A percentile compares a stretch with the other conserved stretches of the same genome.
These are phyloP conservation scores for Pseudogymnoascus sp. DNA, from an alignment of 2,329 filamentous ascomycete genomes.

Conservation along the genomic window DNA sequence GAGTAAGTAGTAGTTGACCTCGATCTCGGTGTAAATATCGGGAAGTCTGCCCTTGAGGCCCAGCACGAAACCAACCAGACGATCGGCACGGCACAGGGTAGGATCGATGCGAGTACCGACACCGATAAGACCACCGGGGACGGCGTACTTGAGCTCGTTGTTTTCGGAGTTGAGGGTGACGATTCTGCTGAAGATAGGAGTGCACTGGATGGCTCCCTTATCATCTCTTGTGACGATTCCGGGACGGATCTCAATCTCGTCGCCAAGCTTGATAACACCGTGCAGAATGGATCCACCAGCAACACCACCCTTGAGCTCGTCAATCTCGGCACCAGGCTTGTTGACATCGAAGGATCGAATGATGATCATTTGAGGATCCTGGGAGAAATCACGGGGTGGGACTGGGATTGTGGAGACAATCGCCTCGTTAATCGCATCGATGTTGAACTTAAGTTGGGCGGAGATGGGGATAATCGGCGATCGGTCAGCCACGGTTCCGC, in stretches of 20 bases:
- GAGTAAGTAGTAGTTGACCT: conserved; percentile 98
- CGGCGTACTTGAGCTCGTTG: conserved; percentile 97
- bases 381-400: conserved; percentile 80
- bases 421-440: conserved; percentile 94
- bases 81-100: conserved; percentile 96
- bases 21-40: conserved; percentile 95
- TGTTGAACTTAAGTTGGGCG: conserved; percentile 98
- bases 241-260: conserved; percentile 98
- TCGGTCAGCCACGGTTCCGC: conserved; percentile 91
- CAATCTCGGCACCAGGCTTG: conserved; percentile 98
- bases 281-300: conserved; percentile 95
- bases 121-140: conserved; percentile 95
- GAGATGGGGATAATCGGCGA: conserved; percentile 94
- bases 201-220: conserved; percentile 88
- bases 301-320: conserved; percentile 96
- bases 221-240: conserved; percentile 96
- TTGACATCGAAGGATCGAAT: conserved; percentile 99
- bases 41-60: conserved; percentile 89
- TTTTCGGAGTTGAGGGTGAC: conserved; percentile 94
- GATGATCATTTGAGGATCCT: conserved; percentile 95
- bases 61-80: conserved; percentile 94
- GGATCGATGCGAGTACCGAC: conserved; percentile 96
- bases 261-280: conserved; percentile 91
- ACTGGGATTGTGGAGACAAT: conserved; percentile 94
- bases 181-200: conserved; percentile 91